A percentile compares a stretch with the other conserved stretches of the same genome.
These are phyloP conservation scores for Penicillium antarcticum DNA, from an alignment of 495 filamentous ascomycete genomes.

Conservation along the genomic window DNA sequence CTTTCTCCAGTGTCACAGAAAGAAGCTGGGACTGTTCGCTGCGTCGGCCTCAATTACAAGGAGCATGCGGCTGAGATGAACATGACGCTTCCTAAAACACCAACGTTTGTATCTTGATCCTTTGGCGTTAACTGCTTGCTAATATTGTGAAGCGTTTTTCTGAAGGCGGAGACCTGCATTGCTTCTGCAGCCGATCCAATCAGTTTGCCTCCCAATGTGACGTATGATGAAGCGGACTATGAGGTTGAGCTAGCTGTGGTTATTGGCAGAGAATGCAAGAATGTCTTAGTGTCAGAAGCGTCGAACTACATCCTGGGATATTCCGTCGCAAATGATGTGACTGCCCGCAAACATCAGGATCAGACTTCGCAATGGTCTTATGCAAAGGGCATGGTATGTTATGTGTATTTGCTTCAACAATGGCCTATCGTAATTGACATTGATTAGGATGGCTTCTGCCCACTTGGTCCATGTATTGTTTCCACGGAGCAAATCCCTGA, in stretches of 20 bases:
- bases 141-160: constrained; percentile 1
- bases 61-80: constrained; percentile 38
- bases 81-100: constrained; percentile 16
- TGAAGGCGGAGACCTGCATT: constrained; percentile 10
- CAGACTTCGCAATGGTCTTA: constrained; percentile 69
- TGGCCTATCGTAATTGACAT: background rate
- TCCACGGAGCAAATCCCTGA: constrained; percentile 12
- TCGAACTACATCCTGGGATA: constrained; percentile 67
- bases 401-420: background rate
- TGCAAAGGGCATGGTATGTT: constrained; percentile 59
- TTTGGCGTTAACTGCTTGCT: background rate
- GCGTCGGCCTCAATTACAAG: constrained; percentile 42
- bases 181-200: constrained; percentile 12
- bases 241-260: constrained; percentile 69
- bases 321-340: constrained; percentile 66
- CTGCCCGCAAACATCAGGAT: constrained; percentile 67
- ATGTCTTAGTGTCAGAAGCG: constrained; percentile 58
- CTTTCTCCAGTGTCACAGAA: constrained; percentile 9
- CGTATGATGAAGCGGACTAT: constrained; percentile 47
- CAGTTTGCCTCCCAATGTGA: constrained; percentile 7
- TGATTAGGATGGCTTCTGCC: constrained; percentile 13
- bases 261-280: constrained; percentile 59
- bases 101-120: constrained; percentile 1
- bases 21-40: constrained; percentile 22
- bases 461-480: constrained; percentile 31